A percentile compares a stretch with the other conserved stretches of the same genome.
phyloP scores from a whole-genome alignment of 345 rosid genomes.

The Arabidopsis arenosa region DNA sequence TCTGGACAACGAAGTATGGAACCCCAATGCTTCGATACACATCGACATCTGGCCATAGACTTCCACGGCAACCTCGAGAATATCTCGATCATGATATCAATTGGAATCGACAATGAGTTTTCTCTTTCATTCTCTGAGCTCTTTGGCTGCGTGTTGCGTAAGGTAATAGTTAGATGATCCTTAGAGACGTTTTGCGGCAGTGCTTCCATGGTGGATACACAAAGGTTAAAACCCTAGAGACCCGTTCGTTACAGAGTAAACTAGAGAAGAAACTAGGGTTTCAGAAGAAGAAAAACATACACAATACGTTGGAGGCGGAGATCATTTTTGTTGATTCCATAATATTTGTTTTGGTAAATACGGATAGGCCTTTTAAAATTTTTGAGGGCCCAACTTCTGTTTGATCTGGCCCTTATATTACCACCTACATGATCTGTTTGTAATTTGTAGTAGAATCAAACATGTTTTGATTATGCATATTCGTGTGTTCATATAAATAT shows the following conservation, averaged over 20 bases:
- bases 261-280: not conserved
- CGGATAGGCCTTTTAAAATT: not conserved
- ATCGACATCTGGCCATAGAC: no score
- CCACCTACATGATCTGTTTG: no score
- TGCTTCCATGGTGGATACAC: not conserved
- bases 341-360: not conserved
- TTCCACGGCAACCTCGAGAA: not conserved
- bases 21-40: no score
- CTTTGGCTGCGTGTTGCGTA: not conserved
- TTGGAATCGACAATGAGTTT: not conserved
- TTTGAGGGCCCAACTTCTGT: slow-evolving; percentile 7
- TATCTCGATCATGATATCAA: not conserved
- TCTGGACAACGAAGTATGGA: no score
- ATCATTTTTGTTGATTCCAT: not conserved
- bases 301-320: not conserved
- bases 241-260: not conserved
- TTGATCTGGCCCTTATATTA: not conserved
- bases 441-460: no score
- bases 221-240: not conserved
- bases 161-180: not conserved
- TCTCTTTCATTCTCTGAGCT: not conserved
- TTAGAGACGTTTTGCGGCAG: not conserved
- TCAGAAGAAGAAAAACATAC: no score
- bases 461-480: no score
- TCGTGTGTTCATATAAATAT: no score